phyloP scores from a whole-genome alignment of 2,329 filamentous ascomycete genomes.

The Emmonsia crescens region DNA sequence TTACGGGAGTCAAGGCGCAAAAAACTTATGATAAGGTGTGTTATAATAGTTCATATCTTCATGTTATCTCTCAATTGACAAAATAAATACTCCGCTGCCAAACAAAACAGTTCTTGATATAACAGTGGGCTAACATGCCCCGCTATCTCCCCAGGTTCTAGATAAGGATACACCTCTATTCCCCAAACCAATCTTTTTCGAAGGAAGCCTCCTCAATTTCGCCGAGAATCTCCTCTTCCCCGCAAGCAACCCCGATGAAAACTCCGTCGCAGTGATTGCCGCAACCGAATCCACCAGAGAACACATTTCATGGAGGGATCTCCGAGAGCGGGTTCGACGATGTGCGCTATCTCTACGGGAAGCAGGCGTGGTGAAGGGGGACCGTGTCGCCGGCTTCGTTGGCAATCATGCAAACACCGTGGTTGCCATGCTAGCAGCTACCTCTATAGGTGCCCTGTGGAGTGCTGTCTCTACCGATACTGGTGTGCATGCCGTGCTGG shows the following conservation, averaged over 20 bases:
- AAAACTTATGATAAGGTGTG: constrained; percentile 39
- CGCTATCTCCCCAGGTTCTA: constrained; percentile 48
- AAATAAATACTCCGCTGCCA: too few species aligned
- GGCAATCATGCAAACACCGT: constrained; percentile 83
- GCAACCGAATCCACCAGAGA: constrained; percentile 63
- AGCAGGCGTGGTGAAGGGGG: constrained; percentile 51
- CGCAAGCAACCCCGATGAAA: constrained; percentile 43
- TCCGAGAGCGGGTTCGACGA: constrained; percentile 64
- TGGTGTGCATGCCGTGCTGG: constrained; percentile 80
- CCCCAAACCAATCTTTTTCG: constrained; percentile 77
- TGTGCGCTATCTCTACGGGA: constrained; percentile 62
- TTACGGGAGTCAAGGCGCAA: constrained; percentile 63
- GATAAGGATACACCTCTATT: constrained; percentile 61
- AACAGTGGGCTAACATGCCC: background rate
- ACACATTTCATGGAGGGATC: constrained; percentile 62
- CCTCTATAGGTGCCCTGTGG: constrained; percentile 80
- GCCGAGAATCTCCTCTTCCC: constrained; percentile 91
- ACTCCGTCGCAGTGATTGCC: constrained; percentile 62
- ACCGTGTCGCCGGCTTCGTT: constrained; percentile 61
- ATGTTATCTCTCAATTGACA: background rate
- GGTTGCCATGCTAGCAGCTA: constrained; percentile 75
- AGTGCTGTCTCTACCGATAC: constrained; percentile 88
- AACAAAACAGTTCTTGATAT: background rate
- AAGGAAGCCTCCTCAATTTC: constrained; percentile 72
- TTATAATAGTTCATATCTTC: background rate